A percentile compares a stretch with the other conserved stretches of the same genome.
phyloP scores from a whole-genome alignment of 2,329 filamentous ascomycete species.

The Ophiostoma tasmaniense region DNA sequence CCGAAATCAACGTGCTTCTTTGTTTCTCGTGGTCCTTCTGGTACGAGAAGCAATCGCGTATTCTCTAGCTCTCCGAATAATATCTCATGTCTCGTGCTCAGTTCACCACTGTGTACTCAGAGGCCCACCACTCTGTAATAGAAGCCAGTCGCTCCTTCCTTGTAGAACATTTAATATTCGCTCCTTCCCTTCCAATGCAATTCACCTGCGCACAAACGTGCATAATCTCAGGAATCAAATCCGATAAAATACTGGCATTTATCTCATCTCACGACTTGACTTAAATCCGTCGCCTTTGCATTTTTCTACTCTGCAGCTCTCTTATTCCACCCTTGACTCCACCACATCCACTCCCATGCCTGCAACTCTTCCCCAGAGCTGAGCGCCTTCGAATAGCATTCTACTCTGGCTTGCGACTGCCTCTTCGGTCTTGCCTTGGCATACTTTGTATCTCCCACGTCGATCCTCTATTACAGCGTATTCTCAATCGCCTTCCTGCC shows the following conservation, averaged over 20 bases:
- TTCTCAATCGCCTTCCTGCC: background rate
- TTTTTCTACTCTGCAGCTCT: background rate
- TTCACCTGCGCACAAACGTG: background rate
- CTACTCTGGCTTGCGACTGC: background rate
- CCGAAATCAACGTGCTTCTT: background rate
- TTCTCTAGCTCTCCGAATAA: background rate
- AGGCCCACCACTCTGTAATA: background rate
- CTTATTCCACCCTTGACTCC: background rate
- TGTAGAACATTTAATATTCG: background rate
- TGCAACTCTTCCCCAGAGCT: background rate
- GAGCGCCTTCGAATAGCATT: background rate
- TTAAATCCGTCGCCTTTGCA: too few species aligned
- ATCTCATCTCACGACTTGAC: background rate
- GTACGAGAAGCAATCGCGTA: background rate
- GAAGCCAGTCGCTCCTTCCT: background rate
- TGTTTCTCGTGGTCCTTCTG: background rate
- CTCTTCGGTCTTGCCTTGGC: background rate
- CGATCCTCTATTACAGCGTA: background rate
- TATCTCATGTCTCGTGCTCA: background rate
- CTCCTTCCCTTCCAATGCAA: background rate
- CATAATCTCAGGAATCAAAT: background rate
- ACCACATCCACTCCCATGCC: background rate
- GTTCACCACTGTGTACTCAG: background rate
- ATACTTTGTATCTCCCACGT: background rate
- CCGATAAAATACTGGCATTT: background rate